Conservation (phyloP, 2,329 filamentous ascomycete species). For the Fusarium sacchari region DNA sequence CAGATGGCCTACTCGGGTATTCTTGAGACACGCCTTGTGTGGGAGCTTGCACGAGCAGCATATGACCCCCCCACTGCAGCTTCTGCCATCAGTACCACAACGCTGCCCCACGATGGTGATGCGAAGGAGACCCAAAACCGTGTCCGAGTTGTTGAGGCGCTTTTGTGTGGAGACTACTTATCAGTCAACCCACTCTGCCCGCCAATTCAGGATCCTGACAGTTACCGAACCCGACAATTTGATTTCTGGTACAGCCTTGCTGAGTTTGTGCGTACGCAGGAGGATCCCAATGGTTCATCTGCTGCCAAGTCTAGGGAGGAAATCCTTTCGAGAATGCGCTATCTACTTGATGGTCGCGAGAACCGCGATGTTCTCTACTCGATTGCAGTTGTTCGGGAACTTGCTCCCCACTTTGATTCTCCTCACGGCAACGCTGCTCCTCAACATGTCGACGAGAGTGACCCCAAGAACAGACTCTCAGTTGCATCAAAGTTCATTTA, state of each 20-base stretch:
- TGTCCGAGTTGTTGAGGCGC: slow-evolving; percentile 77
- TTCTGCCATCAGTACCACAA: slow-evolving; percentile 42
- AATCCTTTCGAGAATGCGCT: slow-evolving; percentile 71
- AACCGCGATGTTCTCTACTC: slow-evolving; percentile 93
- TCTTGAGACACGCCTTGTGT: slow-evolving; percentile 68
- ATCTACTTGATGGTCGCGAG: slow-evolving; percentile 80
- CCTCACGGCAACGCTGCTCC: slow-evolving; percentile 66
- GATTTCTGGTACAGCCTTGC: slow-evolving; percentile 87
- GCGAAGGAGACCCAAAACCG: slow-evolving; percentile 73
- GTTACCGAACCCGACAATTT: slow-evolving; percentile 69
- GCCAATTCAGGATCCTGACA: slow-evolving; percentile 61
- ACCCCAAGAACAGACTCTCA: slow-evolving; percentile 72
- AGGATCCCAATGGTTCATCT: slow-evolving; percentile 60
- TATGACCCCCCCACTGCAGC: slow-evolving; percentile 52
- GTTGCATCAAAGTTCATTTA: slow-evolving; percentile 77
- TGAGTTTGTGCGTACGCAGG: slow-evolving; percentile 68
- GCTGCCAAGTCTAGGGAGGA: slow-evolving; percentile 68
- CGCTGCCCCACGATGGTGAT: slow-evolving; percentile 65
- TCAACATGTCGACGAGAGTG: slow-evolving; percentile 71
- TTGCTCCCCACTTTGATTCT: slow-evolving; percentile 72
- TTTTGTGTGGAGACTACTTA: slow-evolving; percentile 78
- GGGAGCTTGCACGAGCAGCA: slow-evolving; percentile 65
- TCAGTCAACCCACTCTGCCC: slow-evolving; percentile 64
- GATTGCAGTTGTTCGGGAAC: slow-evolving; percentile 80
- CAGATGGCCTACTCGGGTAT: slow-evolving; percentile 64